phyloP scores from a whole-genome alignment of 2,329 filamentous ascomycete species.

The Ophiostoma fasciatum region DNA sequence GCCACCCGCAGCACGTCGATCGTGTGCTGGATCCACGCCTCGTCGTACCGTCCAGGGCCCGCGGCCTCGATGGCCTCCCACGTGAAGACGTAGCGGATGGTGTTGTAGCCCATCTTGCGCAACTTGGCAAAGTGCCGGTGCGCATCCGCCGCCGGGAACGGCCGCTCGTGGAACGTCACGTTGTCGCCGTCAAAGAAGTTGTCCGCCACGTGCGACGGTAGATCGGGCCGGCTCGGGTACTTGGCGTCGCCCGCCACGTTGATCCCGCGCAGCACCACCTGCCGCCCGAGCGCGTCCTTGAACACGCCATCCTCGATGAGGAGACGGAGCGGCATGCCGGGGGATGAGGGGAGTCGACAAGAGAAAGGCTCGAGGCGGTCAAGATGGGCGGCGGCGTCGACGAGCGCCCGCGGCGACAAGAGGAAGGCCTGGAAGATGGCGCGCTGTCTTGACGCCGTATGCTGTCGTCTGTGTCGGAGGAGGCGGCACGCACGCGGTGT shows the following conservation, averaged over 20 bases:
- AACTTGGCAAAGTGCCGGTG: conserved; percentile 75
- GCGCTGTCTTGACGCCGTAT: too few species aligned
- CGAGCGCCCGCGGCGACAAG: too few species aligned
- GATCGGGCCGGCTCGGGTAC: conserved; percentile 64
- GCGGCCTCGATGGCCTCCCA: conserved; percentile 97
- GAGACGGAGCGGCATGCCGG: conserved; percentile 59
- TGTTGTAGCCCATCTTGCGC: conserved; percentile 86
- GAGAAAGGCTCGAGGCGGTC: too few species aligned
- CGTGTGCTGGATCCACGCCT: conserved; percentile 84
- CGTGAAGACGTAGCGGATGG: conserved; percentile 90
- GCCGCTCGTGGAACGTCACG: conserved; percentile 75
- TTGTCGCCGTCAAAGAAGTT: conserved; percentile 87
- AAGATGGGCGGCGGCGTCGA: too few species aligned
- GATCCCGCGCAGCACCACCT: conserved; percentile 83
- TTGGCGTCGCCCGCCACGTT: conserved; percentile 89
- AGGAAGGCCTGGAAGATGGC: too few species aligned
- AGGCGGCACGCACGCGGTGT: too few species aligned
- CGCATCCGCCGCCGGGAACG: conserved; percentile 72
- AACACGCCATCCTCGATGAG: conserved; percentile 77
- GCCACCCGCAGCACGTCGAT: conserved; percentile 71
- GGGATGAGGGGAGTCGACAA: not conserved
- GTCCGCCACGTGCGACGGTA: conserved; percentile 63
- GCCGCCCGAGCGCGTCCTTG: conserved; percentile 64
- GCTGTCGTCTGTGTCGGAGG: too few species aligned
- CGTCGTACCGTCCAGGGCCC: conserved; percentile 83